Evolutionary conservation across 192 early-diverging fungal species (phyloP), one percentile per base, ranked within the genome.

Genomic region (Gryganskiella cystojenkinii): DNA sequence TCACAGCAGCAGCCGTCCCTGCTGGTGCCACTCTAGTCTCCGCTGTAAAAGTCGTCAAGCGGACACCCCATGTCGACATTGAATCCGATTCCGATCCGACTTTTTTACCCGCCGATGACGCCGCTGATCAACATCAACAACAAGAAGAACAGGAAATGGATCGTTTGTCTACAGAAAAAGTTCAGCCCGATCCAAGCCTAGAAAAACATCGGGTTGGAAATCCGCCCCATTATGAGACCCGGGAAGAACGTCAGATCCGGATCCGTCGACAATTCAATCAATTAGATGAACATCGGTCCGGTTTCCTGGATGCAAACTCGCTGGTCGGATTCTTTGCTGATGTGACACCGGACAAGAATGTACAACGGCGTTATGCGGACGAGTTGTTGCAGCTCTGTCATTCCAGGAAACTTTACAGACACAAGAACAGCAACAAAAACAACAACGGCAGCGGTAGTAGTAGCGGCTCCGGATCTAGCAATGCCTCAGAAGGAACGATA

Each of bases 301-400:
- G 67, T 10, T 63, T 57, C 50, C 20, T 78, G 19, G 74, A 78
- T 22, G 55, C 74, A 20, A 64, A 78, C 42, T 64, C 74, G 6
- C 56, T 78, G 9, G 61, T 78, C 22, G 31, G 40, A 11, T 78
- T 78, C 43, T 78, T 78, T 78, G 74, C 65, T 0, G 74, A 69
- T 2, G 25, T 69, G 0, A 78, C 74, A 15, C 55, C 74, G 3
- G 74, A 78, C 51, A 61, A 50, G 42, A 53, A 78, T 27, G 74
- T 78, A 4, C 74, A 78, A 55, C 33, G 45, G 35, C 60, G 74
- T 5, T 78, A 78, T 60, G 74, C 74, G 0, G 74, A 78, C 25
- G 74, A 78, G 45, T 24, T 78, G 43, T 49, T 78, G 22, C 74
- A 78, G 56, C 66, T 78, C n/a, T 78, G 74, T 60, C 74, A 69